phyloP scores from a whole-genome alignment of 169 alveolate species.

The Eimeria sp. region DNA sequence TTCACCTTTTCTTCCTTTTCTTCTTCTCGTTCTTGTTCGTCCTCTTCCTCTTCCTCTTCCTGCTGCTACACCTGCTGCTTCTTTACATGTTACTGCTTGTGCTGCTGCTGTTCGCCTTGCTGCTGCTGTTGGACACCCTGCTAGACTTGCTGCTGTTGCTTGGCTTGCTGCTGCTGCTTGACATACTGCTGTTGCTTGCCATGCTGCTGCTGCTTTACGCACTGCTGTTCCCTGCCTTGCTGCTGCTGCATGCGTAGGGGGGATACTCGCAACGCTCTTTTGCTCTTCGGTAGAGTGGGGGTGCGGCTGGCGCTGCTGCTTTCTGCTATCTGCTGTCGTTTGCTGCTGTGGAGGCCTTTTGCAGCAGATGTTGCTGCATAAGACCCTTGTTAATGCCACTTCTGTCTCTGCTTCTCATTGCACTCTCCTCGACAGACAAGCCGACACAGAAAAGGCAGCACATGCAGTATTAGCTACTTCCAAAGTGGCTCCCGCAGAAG shows the following conservation, averaged over 20 bases:
- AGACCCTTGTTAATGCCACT: background rate
- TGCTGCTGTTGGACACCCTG: no score
- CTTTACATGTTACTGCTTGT: no score
- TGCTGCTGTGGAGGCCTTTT: background rate
- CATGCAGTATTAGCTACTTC: no score
- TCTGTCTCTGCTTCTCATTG: no score
- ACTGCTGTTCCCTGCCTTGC: background rate
- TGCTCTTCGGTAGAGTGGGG: slow-evolving; percentile 81
- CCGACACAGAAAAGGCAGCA: no score
- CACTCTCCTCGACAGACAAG: no score
- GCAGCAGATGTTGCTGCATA: background rate
- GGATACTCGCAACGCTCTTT: slow-evolving; percentile 85
- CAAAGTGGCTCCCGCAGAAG: no score
- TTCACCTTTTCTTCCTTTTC: no score
- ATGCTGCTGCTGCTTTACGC: background rate
- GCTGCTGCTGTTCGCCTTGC: no score
- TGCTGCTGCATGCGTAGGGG: slow-evolving; percentile 75
- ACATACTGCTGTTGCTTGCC: background rate
- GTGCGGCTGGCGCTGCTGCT: slow-evolving; percentile 87
- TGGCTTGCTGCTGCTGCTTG: background rate
- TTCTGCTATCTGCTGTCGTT: slow-evolving; percentile 73
- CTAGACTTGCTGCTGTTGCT: background rate
- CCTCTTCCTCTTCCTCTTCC: no score
- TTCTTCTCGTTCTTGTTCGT: no score
- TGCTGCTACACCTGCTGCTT: no score